Evolutionary conservation across 495 filamentous ascomycete genomes (phyloP), one percentile per base, ranked within the genome.

Genomic region (Xylaria longipes): DNA sequence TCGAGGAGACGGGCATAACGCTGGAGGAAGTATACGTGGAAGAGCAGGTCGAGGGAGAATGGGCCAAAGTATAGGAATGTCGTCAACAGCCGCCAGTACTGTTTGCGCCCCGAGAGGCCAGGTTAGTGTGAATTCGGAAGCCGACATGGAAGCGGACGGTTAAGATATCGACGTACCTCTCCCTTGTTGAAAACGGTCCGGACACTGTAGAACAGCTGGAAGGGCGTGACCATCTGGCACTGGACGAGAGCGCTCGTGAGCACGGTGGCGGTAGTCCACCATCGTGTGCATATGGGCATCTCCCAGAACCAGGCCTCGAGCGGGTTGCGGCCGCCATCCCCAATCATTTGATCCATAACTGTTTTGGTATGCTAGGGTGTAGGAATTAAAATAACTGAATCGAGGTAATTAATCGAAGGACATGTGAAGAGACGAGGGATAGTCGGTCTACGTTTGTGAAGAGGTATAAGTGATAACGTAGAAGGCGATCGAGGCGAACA

Each of bases 21-120:
- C 77, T 97, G 94, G 56, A 98, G 89, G 86, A 99, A 99, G 87
- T 98, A 99, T 82, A 99, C 92, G 79, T 99, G 97, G 88, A 98
- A 98, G 76, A 98, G 88, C 31, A 99, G 90, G 81, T 99, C 96
- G 75, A 99, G 90, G 52, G 91, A 94, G 64, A 99, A 88, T 14
- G 94, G 94, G 27, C 97, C 97, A 80, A 98, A 98, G 84, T 98
- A 99, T 73, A 97, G 88, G 82, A 99, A 99, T 3, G 97, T 97
- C 15, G 95, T 94, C 22, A 98, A 71, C 2, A 99, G 85, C 33
- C 96, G 94, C 97, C 97, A 98, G 82, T 97, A 98, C 93, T 98
- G 71, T 72, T 37, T 62, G 64, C 70, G 64, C 52, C 65, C 20
- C 46, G 17, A 62, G 50, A 33, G 54, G 69, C 48, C 62, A 72